These are phyloP conservation scores for Trichomonas vaginalis DNA, from an alignment of 208 protist genomes.

Conservation along the genomic window DNA sequence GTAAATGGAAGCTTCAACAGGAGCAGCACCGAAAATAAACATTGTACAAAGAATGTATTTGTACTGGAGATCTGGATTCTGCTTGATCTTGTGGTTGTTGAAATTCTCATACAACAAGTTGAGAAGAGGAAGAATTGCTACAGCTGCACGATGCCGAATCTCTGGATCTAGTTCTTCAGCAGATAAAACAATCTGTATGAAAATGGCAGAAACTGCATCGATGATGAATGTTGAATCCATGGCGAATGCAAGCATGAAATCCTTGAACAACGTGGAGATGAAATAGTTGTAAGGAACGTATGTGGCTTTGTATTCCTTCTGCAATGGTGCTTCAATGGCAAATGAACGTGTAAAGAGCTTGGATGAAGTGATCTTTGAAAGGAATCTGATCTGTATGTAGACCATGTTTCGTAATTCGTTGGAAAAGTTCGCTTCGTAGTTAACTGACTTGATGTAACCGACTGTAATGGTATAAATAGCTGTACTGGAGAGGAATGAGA, in stretches of 20 bases:
- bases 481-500: background rate
- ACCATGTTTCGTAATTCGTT: background rate
- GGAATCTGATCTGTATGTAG: background rate
- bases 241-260: background rate
- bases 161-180: background rate
- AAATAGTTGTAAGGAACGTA: background rate
- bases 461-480: background rate
- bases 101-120: background rate
- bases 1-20: background rate
- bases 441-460: background rate
- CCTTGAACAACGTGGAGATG: background rate
- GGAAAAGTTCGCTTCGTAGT: background rate
- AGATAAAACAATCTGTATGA: background rate
- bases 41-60: background rate
- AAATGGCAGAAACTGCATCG: background rate
- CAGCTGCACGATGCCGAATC: background rate
- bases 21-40: background rate
- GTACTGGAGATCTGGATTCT: background rate
- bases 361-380: background rate
- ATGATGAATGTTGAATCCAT: background rate
- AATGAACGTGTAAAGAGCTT: background rate
- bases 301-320: background rate
- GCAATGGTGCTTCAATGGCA: background rate
- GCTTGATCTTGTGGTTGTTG: background rate
- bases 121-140: background rate